Conservation (phyloP, 148 eudicot species). For the Euryodendron excelsum region DNA sequence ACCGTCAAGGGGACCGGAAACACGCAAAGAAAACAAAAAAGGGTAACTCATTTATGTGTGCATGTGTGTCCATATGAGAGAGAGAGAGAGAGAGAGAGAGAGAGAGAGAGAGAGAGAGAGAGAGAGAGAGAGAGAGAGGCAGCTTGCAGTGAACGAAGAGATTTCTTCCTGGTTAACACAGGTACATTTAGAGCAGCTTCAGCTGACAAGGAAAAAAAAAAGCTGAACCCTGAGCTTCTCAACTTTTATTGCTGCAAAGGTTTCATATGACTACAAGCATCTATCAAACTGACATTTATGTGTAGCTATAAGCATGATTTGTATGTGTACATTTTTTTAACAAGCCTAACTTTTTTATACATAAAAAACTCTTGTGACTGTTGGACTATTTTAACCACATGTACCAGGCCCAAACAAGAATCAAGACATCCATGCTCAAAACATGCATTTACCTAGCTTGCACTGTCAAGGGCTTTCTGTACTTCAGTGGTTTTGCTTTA, state of each 20-base stretch:
- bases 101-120: background rate
- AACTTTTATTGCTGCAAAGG: background rate
- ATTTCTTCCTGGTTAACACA: background rate
- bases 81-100: background rate
- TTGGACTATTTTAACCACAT: background rate
- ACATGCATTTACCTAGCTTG: conserved; percentile 28
- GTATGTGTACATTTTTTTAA: no score
- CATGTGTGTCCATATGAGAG: no score
- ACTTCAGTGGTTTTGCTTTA: conserved; percentile 16
- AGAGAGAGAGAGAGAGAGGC: background rate
- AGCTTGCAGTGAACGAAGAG: background rate
- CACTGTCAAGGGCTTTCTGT: conserved; percentile 20
- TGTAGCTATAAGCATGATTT: conserved; percentile 1
- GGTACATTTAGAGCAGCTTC: background rate
- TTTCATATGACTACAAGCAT: background rate
- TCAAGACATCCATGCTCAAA: background rate
- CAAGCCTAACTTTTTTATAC: conserved; percentile 1
- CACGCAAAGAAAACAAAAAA: no score
- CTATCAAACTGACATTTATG: background rate
- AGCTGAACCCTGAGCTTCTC: no score
- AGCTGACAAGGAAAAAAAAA: no score
- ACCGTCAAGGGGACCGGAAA: background rate
- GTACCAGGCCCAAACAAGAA: background rate
- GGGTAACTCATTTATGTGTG: no score
- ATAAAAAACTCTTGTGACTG: background rate